A percentile compares a stretch with the other conserved stretches of the same genome.
Conservation (phyloP, 2,329 filamentous ascomycete genomes). For the Drechslerella dactyloides region DNA sequence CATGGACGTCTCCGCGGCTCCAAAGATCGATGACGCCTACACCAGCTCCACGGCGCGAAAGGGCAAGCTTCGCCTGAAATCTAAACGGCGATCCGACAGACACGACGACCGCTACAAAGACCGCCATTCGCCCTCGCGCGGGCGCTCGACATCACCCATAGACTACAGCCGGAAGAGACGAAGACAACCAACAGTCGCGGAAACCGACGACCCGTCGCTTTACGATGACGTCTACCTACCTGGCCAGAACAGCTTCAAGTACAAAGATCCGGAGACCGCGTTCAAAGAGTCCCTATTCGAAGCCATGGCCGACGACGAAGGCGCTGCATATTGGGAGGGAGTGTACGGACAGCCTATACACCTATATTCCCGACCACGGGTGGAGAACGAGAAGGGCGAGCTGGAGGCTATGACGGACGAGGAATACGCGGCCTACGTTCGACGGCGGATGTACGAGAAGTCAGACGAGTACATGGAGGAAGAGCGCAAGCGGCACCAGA, state of each 20-base stretch:
- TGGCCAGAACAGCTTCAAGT: constrained; percentile 57
- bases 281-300: constrained; percentile 96
- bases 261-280: constrained; percentile 71
- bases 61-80: constrained; percentile 47
- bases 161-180: constrained; percentile 51
- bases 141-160: constrained; percentile 56
- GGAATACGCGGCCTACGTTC: constrained; percentile 85
- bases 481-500: constrained; percentile 70
- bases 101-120: constrained; percentile 32
- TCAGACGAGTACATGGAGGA: constrained; percentile 83
- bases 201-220: constrained; percentile 56
- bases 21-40: constrained; percentile 39
- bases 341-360: constrained; percentile 98
- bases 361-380: constrained; percentile 68
- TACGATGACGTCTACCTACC: constrained; percentile 59
- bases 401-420: constrained; percentile 90
- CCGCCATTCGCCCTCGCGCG: constrained; percentile 42
- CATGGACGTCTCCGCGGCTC: constrained; percentile 19
- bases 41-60: constrained; percentile 36
- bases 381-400: constrained; percentile 62
- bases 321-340: constrained; percentile 89
- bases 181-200: constrained; percentile 52
- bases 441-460: constrained; percentile 92
- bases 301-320: constrained; percentile 94
- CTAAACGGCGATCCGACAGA: constrained; percentile 28